Percentiles rank a stretch among this genome's conserved stretches.
Evolutionary conservation across 257 asterid species (phyloP).

Genomic region (Eucommia ulmoides): DNA sequence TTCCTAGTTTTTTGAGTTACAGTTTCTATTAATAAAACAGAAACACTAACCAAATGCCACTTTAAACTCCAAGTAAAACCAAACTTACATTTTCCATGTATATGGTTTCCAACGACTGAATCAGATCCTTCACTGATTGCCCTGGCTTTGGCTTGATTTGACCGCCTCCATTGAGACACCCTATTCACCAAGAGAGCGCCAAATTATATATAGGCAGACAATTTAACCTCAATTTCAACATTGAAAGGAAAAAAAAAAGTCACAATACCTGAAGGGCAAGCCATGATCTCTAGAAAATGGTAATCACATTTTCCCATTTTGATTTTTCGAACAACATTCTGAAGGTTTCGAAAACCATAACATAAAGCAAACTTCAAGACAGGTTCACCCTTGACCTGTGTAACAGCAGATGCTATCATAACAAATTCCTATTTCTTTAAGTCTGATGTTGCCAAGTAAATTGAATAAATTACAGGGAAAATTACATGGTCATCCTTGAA

Average conservation of each 20-base stretch:
- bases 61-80: neutral
- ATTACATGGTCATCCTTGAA: too few species aligned
- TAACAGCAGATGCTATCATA: neutral
- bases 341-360: slow-evolving; percentile 90
- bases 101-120: slow-evolving; percentile 51
- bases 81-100: slow-evolving; percentile 76
- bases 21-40: too few species aligned
- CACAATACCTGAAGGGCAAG: slow-evolving; percentile 85
- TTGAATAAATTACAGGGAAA: too few species aligned
- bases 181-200: slow-evolving; percentile 22
- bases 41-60: too few species aligned
- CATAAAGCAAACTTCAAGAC: slow-evolving; percentile 85
- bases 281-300: slow-evolving; percentile 93
- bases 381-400: slow-evolving; percentile 67
- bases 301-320: slow-evolving; percentile 85
- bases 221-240: neutral
- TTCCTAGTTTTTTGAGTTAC: too few species aligned
- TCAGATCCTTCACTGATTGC: slow-evolving; percentile 71
- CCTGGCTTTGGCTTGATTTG: slow-evolving; percentile 81
- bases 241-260: neutral
- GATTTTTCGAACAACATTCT: slow-evolving; percentile 76
- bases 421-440: too few species aligned
- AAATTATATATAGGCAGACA: slow-evolving; percentile 6
- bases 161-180: slow-evolving; percentile 97
- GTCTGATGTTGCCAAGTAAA: too few species aligned